These are phyloP conservation scores for Echinosophora koreensis DNA, from an alignment of 306 rosid species.

Conservation along the genomic window DNA sequence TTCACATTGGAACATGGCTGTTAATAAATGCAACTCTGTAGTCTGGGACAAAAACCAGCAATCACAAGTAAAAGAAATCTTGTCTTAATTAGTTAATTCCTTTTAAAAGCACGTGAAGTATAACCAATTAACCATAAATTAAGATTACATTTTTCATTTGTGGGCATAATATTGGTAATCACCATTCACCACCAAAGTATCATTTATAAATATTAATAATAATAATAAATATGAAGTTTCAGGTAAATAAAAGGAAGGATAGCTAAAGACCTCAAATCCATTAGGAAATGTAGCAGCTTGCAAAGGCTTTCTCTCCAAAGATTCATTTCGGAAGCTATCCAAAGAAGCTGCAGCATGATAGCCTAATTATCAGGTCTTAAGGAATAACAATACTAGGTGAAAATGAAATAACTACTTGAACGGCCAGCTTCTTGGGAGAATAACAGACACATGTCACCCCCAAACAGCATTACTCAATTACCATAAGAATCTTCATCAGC, in stretches of 20 bases:
- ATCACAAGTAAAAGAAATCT: slow-evolving; percentile 9
- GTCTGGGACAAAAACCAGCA: slow-evolving; percentile 13
- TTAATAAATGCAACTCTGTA: slow-evolving; percentile 24
- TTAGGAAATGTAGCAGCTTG: slow-evolving; percentile 64
- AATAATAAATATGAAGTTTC: slow-evolving; percentile 3
- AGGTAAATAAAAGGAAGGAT: slow-evolving; percentile 29
- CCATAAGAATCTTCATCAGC: slow-evolving; percentile 17
- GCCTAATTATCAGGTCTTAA: slow-evolving; percentile 31
- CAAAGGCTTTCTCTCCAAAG: slow-evolving; percentile 59
- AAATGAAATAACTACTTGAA: slow-evolving; percentile 28
- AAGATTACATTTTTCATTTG: neutral
- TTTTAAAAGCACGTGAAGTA: neutral
- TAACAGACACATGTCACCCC: slow-evolving; percentile 20
- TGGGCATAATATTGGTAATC: neutral
- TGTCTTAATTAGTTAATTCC: neutral
- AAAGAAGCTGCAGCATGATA: slow-evolving; percentile 53
- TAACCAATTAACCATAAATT: neutral
- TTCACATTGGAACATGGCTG: slow-evolving; percentile 10
- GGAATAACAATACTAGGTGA: neutral
- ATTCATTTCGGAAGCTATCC: slow-evolving; percentile 50
- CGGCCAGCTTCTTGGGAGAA: slow-evolving; percentile 25
- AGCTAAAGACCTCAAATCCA: slow-evolving; percentile 74
- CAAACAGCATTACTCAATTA: slow-evolving; percentile 25
- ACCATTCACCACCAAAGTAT: neutral
- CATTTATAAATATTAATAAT: slow-evolving; percentile 25